A percentile compares a stretch with the other conserved stretches of the same genome.
Evolutionary conservation across 2,329 filamentous ascomycete species (phyloP).

Genomic region (Pyrenochaeta sp.): DNA sequence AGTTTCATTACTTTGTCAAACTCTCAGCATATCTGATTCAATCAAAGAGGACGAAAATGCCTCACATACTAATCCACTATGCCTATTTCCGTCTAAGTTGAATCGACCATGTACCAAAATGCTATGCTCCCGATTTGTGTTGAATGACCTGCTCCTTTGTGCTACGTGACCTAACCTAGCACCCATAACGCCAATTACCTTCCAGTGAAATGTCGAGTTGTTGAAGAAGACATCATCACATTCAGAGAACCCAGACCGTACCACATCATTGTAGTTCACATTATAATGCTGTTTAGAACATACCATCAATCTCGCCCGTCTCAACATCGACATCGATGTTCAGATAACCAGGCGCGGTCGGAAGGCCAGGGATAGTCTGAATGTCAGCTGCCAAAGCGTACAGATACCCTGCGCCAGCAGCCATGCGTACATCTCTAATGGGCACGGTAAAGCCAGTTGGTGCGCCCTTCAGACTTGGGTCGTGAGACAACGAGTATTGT

Average conservation of each 20-base stretch:
- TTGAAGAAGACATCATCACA: conserved; percentile 3
- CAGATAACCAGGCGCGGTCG: conserved; percentile 92
- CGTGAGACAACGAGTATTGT: conserved; percentile 94
- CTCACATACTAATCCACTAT: neutral
- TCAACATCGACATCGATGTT: conserved; percentile 78
- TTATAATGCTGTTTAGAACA: conserved; percentile 71
- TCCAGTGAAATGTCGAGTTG: neutral
- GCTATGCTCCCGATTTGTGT: neutral
- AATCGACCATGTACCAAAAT: neutral
- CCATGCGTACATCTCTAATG: conserved; percentile 92
- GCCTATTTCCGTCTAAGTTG: neutral
- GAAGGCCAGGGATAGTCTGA: conserved; percentile 95
- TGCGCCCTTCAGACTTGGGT: conserved; percentile 92
- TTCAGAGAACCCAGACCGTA: too few species aligned
- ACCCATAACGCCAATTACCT: too few species aligned
- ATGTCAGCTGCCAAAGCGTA: conserved; percentile 97
- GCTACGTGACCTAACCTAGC: neutral
- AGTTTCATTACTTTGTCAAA: neutral
- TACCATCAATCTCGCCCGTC: conserved; percentile 67
- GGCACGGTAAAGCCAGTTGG: conserved; percentile 94
- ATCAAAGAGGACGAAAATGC: neutral
- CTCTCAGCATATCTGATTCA: neutral
- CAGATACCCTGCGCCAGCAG: conserved; percentile 81
- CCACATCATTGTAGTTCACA: neutral
- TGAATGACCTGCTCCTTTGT: neutral